Evolutionary conservation across 2,329 filamentous ascomycete species (phyloP).

Genomic region (Myotisia sp.): DNA sequence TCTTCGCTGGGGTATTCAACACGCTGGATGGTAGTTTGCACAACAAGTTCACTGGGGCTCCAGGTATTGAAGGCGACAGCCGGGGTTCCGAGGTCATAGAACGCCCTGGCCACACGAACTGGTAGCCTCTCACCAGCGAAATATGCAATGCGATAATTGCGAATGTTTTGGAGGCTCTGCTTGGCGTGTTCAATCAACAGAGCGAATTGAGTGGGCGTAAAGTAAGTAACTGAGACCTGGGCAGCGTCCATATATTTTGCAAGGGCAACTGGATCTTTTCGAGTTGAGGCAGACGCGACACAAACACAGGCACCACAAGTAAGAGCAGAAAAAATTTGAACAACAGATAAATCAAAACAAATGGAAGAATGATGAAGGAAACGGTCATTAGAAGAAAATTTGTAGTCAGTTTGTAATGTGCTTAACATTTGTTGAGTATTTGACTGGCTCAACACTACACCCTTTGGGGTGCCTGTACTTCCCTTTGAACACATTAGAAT

Average conservation of each 20-base stretch:
- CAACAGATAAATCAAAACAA: constrained; percentile 12
- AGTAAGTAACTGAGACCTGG: constrained; percentile 14
- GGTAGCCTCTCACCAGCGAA: constrained; percentile 13
- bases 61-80: constrained; percentile 13
- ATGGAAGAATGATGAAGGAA: constrained; percentile 12
- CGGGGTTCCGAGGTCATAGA: constrained; percentile 10
- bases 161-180: constrained; percentile 9
- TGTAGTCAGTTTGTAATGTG: constrained; percentile 9
- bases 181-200: constrained; percentile 12
- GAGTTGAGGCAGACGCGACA: constrained; percentile 10
- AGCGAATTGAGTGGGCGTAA: constrained; percentile 14
- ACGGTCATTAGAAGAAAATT: constrained; percentile 9
- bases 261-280: constrained; percentile 13
- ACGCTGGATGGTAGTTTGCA: constrained; percentile 19
- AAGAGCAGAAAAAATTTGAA: constrained; percentile 14
- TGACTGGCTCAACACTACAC: constrained; percentile 21
- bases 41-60: constrained; percentile 14
- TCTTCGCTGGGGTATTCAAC: constrained; percentile 37
- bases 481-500: constrained; percentile 9
- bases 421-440: constrained; percentile 15
- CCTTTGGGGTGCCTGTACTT: constrained; percentile 26
- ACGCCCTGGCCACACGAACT: constrained; percentile 35
- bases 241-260: constrained; percentile 12
- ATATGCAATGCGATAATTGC: constrained; percentile 12
- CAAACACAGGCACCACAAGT: constrained; percentile 13